A percentile compares a stretch with the other conserved stretches of the same genome.
These are phyloP conservation scores for Aaosphaeria pasadenensis DNA, from an alignment of 2,329 filamentous ascomycete genomes.

Conservation along the genomic window DNA sequence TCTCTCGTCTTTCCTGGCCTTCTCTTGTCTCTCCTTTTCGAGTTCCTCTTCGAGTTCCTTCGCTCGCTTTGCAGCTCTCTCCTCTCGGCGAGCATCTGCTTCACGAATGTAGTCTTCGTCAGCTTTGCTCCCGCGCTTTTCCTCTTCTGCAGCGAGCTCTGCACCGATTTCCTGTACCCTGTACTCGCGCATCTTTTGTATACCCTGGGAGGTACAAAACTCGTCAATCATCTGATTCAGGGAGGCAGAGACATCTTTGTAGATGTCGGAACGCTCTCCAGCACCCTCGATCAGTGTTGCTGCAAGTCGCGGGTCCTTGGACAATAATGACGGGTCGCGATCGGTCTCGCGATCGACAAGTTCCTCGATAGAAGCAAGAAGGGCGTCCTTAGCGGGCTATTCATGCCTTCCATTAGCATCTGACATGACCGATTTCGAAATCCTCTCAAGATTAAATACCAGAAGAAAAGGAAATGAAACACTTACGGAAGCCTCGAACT, in stretches of 20 bases:
- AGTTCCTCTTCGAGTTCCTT: conserved; percentile 60
- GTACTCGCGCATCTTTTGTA: conserved; percentile 66
- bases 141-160: conserved; percentile 65
- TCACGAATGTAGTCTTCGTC: conserved; percentile 72
- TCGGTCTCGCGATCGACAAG: conserved; percentile 73
- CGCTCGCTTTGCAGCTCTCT: conserved; percentile 61
- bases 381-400: conserved; percentile 67
- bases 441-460: neutral
- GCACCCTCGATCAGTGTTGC: conserved; percentile 75
- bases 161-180: conserved; percentile 66
- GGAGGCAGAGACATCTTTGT: conserved; percentile 66
- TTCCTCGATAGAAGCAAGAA: conserved; percentile 65
- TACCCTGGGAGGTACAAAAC: conserved; percentile 59
- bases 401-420: too few relatives aligned
- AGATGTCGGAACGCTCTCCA: conserved; percentile 72
- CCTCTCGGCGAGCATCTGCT: conserved; percentile 57
- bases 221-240: conserved; percentile 67
- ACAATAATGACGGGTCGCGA: conserved; percentile 68
- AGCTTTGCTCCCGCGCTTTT: conserved; percentile 64
- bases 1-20: conserved; percentile 57
- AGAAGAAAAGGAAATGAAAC: neutral
- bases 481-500: conserved; percentile 67
- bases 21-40: conserved; percentile 54
- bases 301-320: conserved; percentile 70
- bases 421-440: too few relatives aligned